phyloP scores from a whole-genome alignment of 306 rosid genomes.

The Casuarina equisetifolia region DNA sequence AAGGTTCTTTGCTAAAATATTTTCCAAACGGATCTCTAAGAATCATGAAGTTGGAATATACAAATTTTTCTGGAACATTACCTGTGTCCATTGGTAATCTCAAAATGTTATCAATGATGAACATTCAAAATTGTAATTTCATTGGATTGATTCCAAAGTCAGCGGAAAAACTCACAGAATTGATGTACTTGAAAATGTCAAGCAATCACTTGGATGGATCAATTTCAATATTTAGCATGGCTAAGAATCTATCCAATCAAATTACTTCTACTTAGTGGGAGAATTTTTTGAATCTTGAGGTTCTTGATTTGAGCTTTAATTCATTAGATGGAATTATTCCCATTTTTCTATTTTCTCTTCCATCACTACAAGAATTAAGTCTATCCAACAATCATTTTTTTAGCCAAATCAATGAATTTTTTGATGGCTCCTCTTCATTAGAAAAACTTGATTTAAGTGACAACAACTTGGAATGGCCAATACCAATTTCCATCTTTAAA shows the following conservation, averaged over 20 bases:
- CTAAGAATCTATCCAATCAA: conserved; percentile 5
- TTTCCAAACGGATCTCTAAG: conserved; percentile 14
- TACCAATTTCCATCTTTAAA: too few relatives aligned
- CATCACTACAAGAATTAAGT: conserved; percentile 10
- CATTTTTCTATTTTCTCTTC: conserved; percentile 16
- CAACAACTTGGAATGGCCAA: too few relatives aligned
- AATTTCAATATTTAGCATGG: conserved; percentile 18
- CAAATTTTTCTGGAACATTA: conserved; percentile 16
- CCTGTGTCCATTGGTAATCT: conserved; percentile 21
- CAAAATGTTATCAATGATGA: conserved; percentile 24
- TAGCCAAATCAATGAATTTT: conserved; percentile 23
- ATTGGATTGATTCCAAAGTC: conserved; percentile 29
- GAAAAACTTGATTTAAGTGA: too few relatives aligned
- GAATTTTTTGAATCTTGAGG: neutral
- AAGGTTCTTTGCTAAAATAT: conserved; percentile 38
- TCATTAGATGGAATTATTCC: conserved; percentile 31
- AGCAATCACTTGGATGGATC: conserved; percentile 32
- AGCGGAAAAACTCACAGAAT: conserved; percentile 27
- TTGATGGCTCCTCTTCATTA: neutral
- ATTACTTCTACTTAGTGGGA: conserved; percentile 13
- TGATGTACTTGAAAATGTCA: conserved; percentile 33
- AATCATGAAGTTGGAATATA: neutral
- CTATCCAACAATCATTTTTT: conserved; percentile 25
- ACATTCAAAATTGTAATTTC: conserved; percentile 3
- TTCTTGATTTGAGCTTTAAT: conserved; percentile 15